Conservation (phyloP, 768 basidiomycete genomes). For the Naganishia friedmannii region DNA sequence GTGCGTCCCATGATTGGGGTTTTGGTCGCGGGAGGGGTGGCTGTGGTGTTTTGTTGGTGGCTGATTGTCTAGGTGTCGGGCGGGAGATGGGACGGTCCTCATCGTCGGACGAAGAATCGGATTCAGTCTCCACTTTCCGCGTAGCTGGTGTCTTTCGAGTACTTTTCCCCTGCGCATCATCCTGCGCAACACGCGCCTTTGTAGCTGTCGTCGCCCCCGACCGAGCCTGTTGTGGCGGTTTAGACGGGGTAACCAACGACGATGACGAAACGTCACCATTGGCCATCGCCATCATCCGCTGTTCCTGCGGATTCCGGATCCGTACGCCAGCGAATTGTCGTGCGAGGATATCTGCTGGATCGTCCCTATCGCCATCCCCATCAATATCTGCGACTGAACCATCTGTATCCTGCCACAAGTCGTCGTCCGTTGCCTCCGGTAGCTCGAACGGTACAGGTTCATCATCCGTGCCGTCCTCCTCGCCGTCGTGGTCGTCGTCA, state of each 20-base stretch:
- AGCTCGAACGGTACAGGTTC: background rate
- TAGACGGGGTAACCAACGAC: background rate
- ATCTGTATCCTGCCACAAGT: conserved; percentile 17
- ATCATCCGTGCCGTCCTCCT: background rate
- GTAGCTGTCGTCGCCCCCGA: too few species aligned
- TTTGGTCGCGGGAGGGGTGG: background rate
- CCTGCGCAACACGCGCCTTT: too few species aligned
- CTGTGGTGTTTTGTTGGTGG: conserved; percentile 1
- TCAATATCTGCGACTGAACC: background rate
- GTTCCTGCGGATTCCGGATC: background rate
- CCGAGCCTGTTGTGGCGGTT: too few species aligned
- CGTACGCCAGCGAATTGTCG: background rate
- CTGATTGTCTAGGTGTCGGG: background rate
- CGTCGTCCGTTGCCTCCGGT: background rate
- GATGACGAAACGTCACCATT: too few species aligned
- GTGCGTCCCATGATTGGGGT: conserved; percentile 7
- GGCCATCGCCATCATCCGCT: background rate
- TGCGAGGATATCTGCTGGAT: background rate
- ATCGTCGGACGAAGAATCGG: background rate
- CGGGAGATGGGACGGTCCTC: background rate
- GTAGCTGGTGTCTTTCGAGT: background rate
- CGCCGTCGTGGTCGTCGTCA: background rate
- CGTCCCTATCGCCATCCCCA: background rate
- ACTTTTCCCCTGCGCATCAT: background rate
- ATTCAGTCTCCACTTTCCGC: background rate